These are phyloP conservation scores for Amphichorda felina DNA, from an alignment of 2,329 filamentous ascomycete genomes.

Conservation along the genomic window DNA sequence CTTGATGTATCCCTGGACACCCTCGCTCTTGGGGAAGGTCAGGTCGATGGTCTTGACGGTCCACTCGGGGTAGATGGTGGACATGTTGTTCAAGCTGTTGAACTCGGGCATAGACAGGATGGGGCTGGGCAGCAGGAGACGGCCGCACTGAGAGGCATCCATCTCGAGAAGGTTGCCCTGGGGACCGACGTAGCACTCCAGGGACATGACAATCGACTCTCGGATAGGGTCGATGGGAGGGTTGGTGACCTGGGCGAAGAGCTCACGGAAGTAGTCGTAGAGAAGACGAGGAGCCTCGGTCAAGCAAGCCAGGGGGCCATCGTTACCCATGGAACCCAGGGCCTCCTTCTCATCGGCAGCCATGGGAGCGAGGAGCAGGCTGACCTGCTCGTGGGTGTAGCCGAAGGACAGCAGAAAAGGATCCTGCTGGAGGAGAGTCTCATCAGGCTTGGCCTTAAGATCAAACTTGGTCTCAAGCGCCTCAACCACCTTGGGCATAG, in stretches of 20 bases:
- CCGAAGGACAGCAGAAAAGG: conserved; percentile 76
- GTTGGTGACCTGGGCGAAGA: conserved; percentile 97
- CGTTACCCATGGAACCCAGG: conserved; percentile 95
- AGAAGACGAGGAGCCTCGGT: conserved; percentile 81
- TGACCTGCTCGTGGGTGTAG: conserved; percentile 93
- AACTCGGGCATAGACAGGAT: conserved; percentile 85
- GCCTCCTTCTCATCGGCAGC: conserved; percentile 96
- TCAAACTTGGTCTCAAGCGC: conserved; percentile 48
- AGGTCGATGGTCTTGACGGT: conserved; percentile 84
- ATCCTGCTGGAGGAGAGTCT: conserved; percentile 68
- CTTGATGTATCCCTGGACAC: conserved; percentile 71
- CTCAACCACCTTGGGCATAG: conserved; percentile 62
- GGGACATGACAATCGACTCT: conserved; percentile 95
- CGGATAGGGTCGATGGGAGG: conserved; percentile 94
- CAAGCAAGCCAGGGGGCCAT: conserved; percentile 83
- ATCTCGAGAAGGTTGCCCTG: conserved; percentile 94
- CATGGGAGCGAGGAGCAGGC: conserved; percentile 85
- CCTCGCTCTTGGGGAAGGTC: conserved; percentile 80
- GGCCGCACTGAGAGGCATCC: conserved; percentile 77
- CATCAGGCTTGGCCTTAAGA: conserved; percentile 55
- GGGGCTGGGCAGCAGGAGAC: conserved; percentile 77
- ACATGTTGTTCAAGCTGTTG: conserved; percentile 73
- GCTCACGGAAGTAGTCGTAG: conserved; percentile 94
- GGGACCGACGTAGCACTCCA: conserved; percentile 91
- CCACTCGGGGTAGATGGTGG: conserved; percentile 63